Base-by-base conservation (phyloP, 2,329 filamentous ascomycete species). In the Xylariaceae sp. region DNA sequence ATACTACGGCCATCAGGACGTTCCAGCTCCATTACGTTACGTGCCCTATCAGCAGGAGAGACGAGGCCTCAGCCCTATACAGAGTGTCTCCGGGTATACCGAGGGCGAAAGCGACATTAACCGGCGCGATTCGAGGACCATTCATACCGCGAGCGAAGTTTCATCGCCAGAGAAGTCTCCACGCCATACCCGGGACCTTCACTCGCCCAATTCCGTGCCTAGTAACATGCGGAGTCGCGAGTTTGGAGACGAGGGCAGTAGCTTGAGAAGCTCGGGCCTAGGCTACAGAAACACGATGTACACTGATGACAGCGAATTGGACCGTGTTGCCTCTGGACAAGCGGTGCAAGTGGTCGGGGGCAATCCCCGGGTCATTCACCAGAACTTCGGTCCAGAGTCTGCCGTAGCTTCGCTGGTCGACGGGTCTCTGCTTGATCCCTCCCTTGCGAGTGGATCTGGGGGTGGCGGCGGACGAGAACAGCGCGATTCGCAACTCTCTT, bases 61-160 rank as follows among this genome's bases (percentile, higher is more conserved):
- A 33, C 80, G 84, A 26, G 81, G 79, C 9, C 62, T 93, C 31
- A 95, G 89, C 53, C 90, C 90, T 1, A 89, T 94, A 39, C 89
- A 92, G 46, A 95, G 89, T 49, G 85, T 94, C 12, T 90, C 87
- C 9, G 92, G 89, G 42, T 90, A 88, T 50, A 81, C 77, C 4
- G 79, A 88, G 49, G 76, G 77, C 29, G 77, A 77, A 33, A 79
- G 68, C 48, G 72, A 79, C 40, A 62, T 64, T 18, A 68, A 69
- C 21, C 74, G 72, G 47, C 73, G 73, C 31, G 70, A 80, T 38
- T 75, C 77, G 2, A 61, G 67, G 37, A 61, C 72, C 19, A 70
- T 70, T 28, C 68, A 66, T 11, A 57, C 56, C 12, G 57, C 60
- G 3, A 64, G 63, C 14, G 72, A 69, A 1, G 63, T 79, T 18